phyloP scores from a whole-genome alignment of 2,329 filamentous ascomycete species.

The Aureobasidium namibiae region DNA sequence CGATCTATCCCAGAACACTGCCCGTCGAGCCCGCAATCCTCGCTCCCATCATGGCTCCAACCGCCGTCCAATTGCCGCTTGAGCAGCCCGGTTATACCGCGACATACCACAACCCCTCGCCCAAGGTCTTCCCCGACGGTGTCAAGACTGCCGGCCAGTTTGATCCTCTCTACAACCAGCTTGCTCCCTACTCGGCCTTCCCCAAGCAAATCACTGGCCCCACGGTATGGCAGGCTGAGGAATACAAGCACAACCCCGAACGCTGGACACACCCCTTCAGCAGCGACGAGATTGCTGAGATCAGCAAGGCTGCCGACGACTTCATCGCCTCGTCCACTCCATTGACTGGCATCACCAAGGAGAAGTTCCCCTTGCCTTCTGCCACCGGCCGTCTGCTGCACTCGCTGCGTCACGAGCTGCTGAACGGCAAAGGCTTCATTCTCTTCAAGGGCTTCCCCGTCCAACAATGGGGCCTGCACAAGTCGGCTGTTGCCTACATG shows the following conservation, averaged over 20 bases:
- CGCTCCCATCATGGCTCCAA: slow-evolving; percentile 14
- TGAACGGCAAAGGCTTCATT: slow-evolving; percentile 83
- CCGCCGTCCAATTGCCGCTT: slow-evolving; percentile 16
- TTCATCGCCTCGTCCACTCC: slow-evolving; percentile 60
- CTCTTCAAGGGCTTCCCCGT: slow-evolving; percentile 83
- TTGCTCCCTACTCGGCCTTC: slow-evolving; percentile 62
- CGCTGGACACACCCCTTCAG: slow-evolving; percentile 67
- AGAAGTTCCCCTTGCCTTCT: slow-evolving; percentile 52
- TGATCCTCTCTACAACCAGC: slow-evolving; percentile 54
- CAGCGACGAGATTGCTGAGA: slow-evolving; percentile 56
- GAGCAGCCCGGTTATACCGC: slow-evolving; percentile 10
- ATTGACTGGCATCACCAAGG: slow-evolving; percentile 62
- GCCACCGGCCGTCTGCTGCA: slow-evolving; percentile 46
- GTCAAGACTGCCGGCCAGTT: slow-evolving; percentile 66
- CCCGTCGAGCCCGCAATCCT: not conserved
- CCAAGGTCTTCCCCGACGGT: slow-evolving; percentile 53
- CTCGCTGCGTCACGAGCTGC: slow-evolving; percentile 54
- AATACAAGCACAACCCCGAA: slow-evolving; percentile 55
- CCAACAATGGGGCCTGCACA: slow-evolving; percentile 63
- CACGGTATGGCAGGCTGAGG: slow-evolving; percentile 63
- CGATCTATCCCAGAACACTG: slow-evolving; percentile 7
- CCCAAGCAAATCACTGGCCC: slow-evolving; percentile 62
- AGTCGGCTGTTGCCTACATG: slow-evolving; percentile 85
- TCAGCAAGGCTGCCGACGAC: slow-evolving; percentile 57
- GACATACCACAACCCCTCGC: slow-evolving; percentile 26